Evolutionary conservation across 345 rosid species (phyloP), one percentile per base, ranked within the genome.

Genomic region (Gynandropsis gynandra): DNA sequence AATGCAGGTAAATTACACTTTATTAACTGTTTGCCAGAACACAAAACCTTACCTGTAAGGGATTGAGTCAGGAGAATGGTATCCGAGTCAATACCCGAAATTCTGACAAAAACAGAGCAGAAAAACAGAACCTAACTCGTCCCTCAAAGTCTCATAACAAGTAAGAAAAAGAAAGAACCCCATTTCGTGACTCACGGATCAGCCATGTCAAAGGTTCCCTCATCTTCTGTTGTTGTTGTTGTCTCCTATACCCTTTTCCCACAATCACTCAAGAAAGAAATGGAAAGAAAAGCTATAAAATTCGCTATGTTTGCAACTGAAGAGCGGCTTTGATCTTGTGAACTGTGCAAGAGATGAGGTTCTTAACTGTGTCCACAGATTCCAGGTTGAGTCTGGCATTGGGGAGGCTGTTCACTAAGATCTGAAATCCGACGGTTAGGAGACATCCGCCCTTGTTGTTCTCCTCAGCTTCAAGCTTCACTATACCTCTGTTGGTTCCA

Each of bases 291-390:
- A 44, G 38, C 38, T 32, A 49, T 13, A 50, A 9, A 46, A 39
- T 19, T 19, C 19, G 54, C 17, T 58, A 58, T 31, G 54, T 50
- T 38, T 49, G 54, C 50, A 67, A 5, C n/a, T 0, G 69, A 51
- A 79, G 62, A 1, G 82, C 58, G 1, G 74, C 67, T 64, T 65
- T 79, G 81, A 78, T 81, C 71, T 72, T 76, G 47, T 72, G 80
- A 47, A 78, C 60, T 10, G 82, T 76, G 72, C 81, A 62, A 14
- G 84, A 59, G 14, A 81, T 70, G 38, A 81, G 84, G 58, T 66
- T 74, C 78, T 74, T 76, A 40, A 78, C 75, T 1, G 88, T 81
- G 50, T 76, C 75, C 1, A 81, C 65, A n/a, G 84, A 78, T 51
- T 76, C 88, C 4, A 69, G 15, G 1, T 58, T 76, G 50, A 81